phyloP scores from a whole-genome alignment of 192 early-diverging fungal species.

The Backusella psychrophila region DNA sequence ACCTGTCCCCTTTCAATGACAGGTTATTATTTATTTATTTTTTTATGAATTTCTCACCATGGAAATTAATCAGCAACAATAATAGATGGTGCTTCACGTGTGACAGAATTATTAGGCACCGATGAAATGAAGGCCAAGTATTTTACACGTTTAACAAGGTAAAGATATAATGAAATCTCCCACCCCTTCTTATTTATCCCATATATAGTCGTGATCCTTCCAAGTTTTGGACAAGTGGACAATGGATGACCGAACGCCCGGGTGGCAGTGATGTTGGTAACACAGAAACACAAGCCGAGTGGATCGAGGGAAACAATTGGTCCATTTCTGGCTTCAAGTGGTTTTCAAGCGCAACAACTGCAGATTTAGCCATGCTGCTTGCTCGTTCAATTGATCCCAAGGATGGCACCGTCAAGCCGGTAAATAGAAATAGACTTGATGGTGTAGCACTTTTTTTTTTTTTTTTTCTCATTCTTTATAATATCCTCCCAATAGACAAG shows the following conservation, averaged over 20 bases:
- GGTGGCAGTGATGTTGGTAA: conserved; percentile 63
- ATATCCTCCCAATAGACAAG: conserved; percentile 29
- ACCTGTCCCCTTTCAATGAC: conserved; percentile 73
- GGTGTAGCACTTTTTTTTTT: background rate
- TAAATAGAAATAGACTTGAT: background rate
- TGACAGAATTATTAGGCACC: conserved; percentile 53
- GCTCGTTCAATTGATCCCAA: conserved; percentile 54
- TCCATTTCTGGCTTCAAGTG: conserved; percentile 66
- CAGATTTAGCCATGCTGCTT: conserved; percentile 63
- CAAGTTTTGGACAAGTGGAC: conserved; percentile 60
- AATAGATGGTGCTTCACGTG: conserved; percentile 59
- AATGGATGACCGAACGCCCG: conserved; percentile 78
- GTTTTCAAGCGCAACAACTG: conserved; percentile 71
- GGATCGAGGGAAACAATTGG: conserved; percentile 36
- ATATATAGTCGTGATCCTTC: conserved; percentile 52
- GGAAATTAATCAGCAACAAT: background rate
- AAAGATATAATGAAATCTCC: background rate
- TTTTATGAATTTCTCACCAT: too few species aligned
- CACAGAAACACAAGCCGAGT: conserved; percentile 62
- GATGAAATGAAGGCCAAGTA: conserved; percentile 49
- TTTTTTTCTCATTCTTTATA: background rate
- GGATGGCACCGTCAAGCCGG: conserved; percentile 19
- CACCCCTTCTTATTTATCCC: too few species aligned
- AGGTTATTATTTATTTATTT: conserved; percentile 14
- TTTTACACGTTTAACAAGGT: conserved; percentile 44